phyloP scores from a whole-genome alignment of 306 rosid species.

The Alnus rubra region DNA sequence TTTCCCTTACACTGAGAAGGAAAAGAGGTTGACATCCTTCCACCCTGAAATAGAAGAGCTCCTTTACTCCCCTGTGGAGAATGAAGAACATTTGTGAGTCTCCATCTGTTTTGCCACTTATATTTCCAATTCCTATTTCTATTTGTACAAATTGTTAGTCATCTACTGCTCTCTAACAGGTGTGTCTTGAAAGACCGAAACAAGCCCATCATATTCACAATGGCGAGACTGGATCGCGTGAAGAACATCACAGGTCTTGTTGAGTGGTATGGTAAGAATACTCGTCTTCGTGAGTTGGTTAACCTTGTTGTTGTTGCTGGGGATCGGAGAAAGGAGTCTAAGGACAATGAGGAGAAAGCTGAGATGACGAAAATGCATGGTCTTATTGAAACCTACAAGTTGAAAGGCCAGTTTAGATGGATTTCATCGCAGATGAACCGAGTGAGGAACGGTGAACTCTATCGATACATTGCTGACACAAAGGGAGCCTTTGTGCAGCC shows the following conservation, averaged over 20 bases:
- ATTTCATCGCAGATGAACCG: conserved; percentile 96
- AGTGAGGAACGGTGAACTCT: conserved; percentile 91
- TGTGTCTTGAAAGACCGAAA: conserved; percentile 87
- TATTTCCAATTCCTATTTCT: not conserved
- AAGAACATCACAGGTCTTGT: conserved; percentile 97
- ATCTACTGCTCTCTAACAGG: conserved; percentile 28
- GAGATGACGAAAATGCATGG: conserved; percentile 92
- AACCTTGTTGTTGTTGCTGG: conserved; percentile 98
- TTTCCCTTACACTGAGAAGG: conserved; percentile 75
- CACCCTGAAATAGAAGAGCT: conserved; percentile 92
- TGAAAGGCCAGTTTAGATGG: conserved; percentile 96
- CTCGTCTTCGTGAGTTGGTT: conserved; percentile 75
- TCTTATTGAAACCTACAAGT: conserved; percentile 78
- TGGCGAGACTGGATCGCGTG: conserved; percentile 98
- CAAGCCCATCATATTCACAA: conserved; percentile 97
- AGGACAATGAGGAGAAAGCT: conserved; percentile 88
- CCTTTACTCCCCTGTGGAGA: conserved; percentile 80
- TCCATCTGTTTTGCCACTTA: not conserved
- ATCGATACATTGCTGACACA: conserved; percentile 77
- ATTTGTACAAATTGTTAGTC: not conserved
- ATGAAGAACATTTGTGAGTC: conserved; percentile 84
- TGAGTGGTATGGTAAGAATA: conserved; percentile 94
- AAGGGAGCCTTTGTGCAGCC: conserved; percentile 99
- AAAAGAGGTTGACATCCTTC: conserved; percentile 72
- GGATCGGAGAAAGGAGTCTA: conserved; percentile 91